Evolutionary conservation across 2,329 filamentous ascomycete species (phyloP).

Genomic region (Fusarium coicis): DNA sequence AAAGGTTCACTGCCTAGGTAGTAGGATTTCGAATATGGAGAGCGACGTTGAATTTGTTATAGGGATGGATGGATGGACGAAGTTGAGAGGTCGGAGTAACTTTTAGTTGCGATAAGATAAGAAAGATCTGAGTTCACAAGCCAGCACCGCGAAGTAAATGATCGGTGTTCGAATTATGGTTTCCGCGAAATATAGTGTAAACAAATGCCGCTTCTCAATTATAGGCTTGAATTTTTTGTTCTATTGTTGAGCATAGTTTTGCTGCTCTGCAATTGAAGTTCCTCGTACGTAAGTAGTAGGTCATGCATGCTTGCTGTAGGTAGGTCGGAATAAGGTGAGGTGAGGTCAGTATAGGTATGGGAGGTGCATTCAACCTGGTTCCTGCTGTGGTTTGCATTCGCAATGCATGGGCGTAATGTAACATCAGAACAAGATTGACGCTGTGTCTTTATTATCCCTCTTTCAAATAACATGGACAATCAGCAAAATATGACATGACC

Average conservation of each 20-base stretch:
- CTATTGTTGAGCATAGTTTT: not conserved
- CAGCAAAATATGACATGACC: not conserved
- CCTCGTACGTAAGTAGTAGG: not conserved
- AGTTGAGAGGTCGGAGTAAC: not conserved
- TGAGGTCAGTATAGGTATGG: not conserved
- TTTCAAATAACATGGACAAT: slow-evolving; percentile 6
- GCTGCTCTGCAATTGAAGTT: not conserved
- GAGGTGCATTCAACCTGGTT: not conserved
- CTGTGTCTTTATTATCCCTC: not conserved
- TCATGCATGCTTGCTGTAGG: not conserved
- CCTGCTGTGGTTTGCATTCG: not conserved
- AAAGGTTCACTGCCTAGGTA: not conserved
- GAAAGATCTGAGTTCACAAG: not conserved
- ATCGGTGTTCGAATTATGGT: not conserved
- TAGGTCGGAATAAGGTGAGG: not conserved
- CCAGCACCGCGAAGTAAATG: not conserved
- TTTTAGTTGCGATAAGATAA: slow-evolving; percentile 31
- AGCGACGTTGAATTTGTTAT: slow-evolving; percentile 14
- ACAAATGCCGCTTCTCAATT: not conserved
- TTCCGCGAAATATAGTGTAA: not conserved
- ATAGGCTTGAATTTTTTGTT: not conserved
- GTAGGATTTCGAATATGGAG: slow-evolving; percentile 5
- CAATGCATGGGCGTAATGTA: not conserved
- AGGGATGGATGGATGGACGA: not conserved
- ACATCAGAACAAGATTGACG: slow-evolving; percentile 6